Percentiles rank a stretch among this genome's conserved stretches.
Evolutionary conservation across 2,329 filamentous ascomycete genomes (phyloP).

Genomic region (Verticillium klebahnii): DNA sequence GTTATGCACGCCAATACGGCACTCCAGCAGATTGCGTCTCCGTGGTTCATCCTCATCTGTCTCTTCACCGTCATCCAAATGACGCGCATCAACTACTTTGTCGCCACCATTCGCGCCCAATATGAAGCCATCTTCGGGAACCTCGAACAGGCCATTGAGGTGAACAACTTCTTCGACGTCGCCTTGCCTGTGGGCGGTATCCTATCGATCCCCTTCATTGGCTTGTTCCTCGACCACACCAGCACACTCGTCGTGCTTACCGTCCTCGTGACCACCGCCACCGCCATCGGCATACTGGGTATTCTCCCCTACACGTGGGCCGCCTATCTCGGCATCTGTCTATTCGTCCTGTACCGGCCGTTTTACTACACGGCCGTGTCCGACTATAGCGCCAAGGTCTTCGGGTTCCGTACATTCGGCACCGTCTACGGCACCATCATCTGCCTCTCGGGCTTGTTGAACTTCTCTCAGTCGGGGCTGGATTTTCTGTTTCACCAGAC

Average conservation of each 20-base stretch:
- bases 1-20: slow-evolving; percentile 72
- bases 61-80: slow-evolving; percentile 75
- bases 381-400: slow-evolving; percentile 87
- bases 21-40: slow-evolving; percentile 66
- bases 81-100: slow-evolving; percentile 87
- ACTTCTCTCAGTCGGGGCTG: slow-evolving; percentile 76
- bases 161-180: slow-evolving; percentile 81
- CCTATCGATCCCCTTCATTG: slow-evolving; percentile 82
- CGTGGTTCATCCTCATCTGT: slow-evolving; percentile 82
- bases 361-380: slow-evolving; percentile 90
- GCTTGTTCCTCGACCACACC: slow-evolving; percentile 70
- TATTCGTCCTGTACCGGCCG: slow-evolving; percentile 82
- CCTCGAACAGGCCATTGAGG: slow-evolving; percentile 52
- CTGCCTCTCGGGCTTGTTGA: slow-evolving; percentile 76
- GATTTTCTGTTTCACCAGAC: slow-evolving; percentile 72
- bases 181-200: slow-evolving; percentile 78
- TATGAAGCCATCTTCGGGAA: slow-evolving; percentile 71
- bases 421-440: slow-evolving; percentile 93
- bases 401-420: slow-evolving; percentile 86
- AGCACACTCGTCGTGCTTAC: slow-evolving; percentile 67
- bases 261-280: slow-evolving; percentile 66
- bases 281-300: slow-evolving; percentile 71
- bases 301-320: slow-evolving; percentile 65
- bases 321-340: slow-evolving; percentile 68
- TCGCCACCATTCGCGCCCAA: slow-evolving; percentile 79